phyloP scores from a whole-genome alignment of 2,329 filamentous ascomycete genomes.

The Alternaria sp. region DNA sequence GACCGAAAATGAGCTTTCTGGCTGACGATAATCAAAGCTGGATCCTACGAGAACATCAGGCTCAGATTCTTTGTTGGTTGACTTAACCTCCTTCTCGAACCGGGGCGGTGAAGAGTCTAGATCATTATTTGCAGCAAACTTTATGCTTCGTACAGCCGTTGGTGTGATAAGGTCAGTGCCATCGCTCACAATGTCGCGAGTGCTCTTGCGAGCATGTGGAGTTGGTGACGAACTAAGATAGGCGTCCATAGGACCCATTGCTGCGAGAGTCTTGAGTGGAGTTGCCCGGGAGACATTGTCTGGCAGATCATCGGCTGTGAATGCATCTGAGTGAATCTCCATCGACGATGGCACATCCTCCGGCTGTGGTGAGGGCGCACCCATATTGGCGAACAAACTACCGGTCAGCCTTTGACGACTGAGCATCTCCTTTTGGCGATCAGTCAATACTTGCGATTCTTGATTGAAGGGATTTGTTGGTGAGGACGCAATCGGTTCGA shows the following conservation, averaged over 20 bases:
- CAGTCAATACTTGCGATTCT: constrained; percentile 79
- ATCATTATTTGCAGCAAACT: constrained; percentile 35
- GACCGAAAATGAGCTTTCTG: constrained; percentile 23
- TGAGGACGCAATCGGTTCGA: constrained; percentile 72
- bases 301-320: constrained; percentile 37
- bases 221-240: constrained; percentile 51
- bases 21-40: constrained; percentile 35
- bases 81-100: constrained; percentile 27
- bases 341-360: constrained; percentile 35
- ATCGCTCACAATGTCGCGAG: constrained; percentile 38
- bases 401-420: constrained; percentile 72
- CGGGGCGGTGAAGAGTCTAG: constrained; percentile 50
- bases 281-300: constrained; percentile 35
- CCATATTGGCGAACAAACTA: constrained; percentile 72
- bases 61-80: neutral
- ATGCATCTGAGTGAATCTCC: constrained; percentile 43
- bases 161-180: constrained; percentile 41
- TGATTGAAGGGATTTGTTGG: constrained; percentile 55
- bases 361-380: constrained; percentile 30
- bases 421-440: constrained; percentile 79
- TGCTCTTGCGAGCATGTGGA: constrained; percentile 42
- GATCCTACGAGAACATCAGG: constrained; percentile 24
- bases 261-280: constrained; percentile 36
- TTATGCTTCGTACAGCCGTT: constrained; percentile 37
- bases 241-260: constrained; percentile 47